Base-by-base conservation (phyloP, 805 yeast genomes). In the Metschnikowia colocasiae region DNA sequence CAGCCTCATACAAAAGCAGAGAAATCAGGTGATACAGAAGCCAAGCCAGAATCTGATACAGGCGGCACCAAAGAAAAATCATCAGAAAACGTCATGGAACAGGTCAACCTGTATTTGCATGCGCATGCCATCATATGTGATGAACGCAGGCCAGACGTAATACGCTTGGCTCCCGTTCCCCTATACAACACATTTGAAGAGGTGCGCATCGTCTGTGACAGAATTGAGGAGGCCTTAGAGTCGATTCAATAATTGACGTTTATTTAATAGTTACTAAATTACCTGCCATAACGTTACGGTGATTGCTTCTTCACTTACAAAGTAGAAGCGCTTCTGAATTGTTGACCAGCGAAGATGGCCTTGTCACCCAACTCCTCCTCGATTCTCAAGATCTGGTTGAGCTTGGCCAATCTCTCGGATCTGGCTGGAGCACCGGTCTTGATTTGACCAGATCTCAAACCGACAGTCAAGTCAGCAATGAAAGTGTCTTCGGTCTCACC, bases 391-490 rank as follows among this genome's bases (percentile, higher is more conserved):
- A 92, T 84, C 83, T 92, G 97, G 91, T 92, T 92, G 75, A 86
- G 84, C 81, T 92, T 92, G 73, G 98, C 98, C 76, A 94, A 85
- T 85, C 99, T 92, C 82, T 92, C 99, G 61, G 97, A 88, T 82
- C 99, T 91, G 63, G 97, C 96, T 71, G 98, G 98, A 71, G 99
- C 98, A 85, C 99, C 99, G 62, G 97, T 88, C 91, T 92, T 92
- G 78, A 92, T 87, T 82, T 92, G 98, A 73, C 97, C 99, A 60
- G 95, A 65, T 85, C 97, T 89, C 74, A 92, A 82, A 81, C 98
- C 98, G 65, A 94, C 99, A 66, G 89, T 80, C 71, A 92, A 82
- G 77, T 92, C 98, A 68, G 99, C 98, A 74, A 92, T 92, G 80
- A 88, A 85, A 67, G 95, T 85, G 78, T 94, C 99, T 81, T 94